phyloP scores from a whole-genome alignment of 1,284 basidiomycete genomes.

The Garcileccinum viscosum region DNA sequence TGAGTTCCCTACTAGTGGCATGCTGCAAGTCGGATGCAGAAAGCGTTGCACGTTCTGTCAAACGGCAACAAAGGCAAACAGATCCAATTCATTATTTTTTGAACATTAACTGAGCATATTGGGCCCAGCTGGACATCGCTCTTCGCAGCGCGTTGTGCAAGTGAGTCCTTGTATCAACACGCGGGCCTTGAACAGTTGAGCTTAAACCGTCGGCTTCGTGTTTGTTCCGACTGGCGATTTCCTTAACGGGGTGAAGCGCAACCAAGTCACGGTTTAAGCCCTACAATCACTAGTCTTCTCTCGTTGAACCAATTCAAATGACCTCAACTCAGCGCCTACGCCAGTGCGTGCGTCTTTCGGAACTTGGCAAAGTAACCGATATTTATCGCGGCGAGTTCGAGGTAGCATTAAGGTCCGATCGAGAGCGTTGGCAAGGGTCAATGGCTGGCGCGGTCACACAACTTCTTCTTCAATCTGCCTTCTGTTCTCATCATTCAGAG shows the following conservation, averaged over 20 bases:
- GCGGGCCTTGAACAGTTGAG: no score
- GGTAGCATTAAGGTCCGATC: neutral
- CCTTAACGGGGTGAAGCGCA: neutral
- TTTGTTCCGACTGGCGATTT: no score
- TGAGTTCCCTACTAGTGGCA: no score
- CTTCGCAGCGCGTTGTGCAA: neutral
- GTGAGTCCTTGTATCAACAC: no score
- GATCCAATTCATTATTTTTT: neutral
- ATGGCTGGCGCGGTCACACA: neutral
- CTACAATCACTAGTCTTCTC: neutral
- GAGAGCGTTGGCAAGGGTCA: neutral
- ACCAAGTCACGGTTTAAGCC: neutral
- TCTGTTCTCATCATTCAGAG: neutral
- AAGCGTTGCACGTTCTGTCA: neutral
- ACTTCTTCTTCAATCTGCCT: neutral
- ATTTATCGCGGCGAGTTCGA: neutral
- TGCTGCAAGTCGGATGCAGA: no score
- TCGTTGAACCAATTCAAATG: neutral
- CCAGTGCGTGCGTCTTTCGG: neutral
- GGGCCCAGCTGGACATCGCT: neutral
- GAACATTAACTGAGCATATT: neutral
- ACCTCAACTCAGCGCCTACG: neutral
- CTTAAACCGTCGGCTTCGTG: no score
- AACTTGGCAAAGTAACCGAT: neutral
- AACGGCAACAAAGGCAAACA: neutral